Base-by-base conservation (phyloP, 192 early-diverging fungal species). In the Haplosporangium gracile region DNA sequence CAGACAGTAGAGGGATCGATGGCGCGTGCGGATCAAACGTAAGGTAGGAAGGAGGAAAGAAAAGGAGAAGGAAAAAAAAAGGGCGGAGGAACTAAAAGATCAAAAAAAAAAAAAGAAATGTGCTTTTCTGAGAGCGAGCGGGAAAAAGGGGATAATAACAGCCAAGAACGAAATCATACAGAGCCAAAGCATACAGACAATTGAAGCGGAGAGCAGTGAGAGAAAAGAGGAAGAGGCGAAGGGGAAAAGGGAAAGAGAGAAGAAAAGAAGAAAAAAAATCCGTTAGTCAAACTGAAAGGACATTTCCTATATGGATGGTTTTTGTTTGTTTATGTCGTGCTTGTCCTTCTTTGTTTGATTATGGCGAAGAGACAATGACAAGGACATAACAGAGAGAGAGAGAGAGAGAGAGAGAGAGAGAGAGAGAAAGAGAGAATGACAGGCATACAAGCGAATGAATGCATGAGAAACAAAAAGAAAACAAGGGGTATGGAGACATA, bases 391-490 rank as follows among this genome's bases (percentile, higher is more conserved):
- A 78, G 77, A 53, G 38, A 76, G 20, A 77, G 22, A 74, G 22
- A 47, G 65, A 77, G 76, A n/a, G 63, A 36, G 2, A 36, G 36
- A 36, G 2, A 36, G 36, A 76, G 20, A 77, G 22, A 74, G 22
- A 47, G 65, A 77, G 76, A n/a, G 55, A 40, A 32, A 29, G 42
- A 69, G 5, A 69, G 32, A 29, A 10, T 2, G 13, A 42, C 4
- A 68, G 26, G 32, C 13, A 45, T 22, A 45, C 40, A 57, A n/a
- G 34, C 34, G 0, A 29, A 65, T 26, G 53, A 39, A 40, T 40
- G 42, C 16, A 36, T 40, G 34, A 36, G 75, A 38, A 65, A 76
- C 34, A 76, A 42, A 42, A n/a, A 45, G 60, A 74, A 42, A 76
- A 38, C 51, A 32, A 53, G 68, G 70, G 68, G 55, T 24, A 11